These are phyloP conservation scores for Halophytophthora batemanensis DNA, from an alignment of 352 stramenopile species.

Conservation along the genomic window DNA sequence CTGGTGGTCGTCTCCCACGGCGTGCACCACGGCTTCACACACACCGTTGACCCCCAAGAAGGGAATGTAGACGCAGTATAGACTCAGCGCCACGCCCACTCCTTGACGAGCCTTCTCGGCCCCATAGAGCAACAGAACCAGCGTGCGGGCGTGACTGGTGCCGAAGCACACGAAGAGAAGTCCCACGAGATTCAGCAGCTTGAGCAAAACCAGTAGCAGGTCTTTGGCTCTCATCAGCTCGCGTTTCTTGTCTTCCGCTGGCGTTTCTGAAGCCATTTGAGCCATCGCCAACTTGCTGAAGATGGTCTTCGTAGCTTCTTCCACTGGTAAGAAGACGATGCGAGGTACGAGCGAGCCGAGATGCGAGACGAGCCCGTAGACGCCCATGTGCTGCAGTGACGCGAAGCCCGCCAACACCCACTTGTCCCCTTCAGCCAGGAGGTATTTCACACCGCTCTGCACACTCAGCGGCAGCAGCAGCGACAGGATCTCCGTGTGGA, in stretches of 20 bases:
- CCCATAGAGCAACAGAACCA: slow-evolving; percentile 81
- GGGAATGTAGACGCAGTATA: slow-evolving; percentile 94
- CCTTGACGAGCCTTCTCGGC: slow-evolving; percentile 58
- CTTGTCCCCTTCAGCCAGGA: slow-evolving; percentile 96
- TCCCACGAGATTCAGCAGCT: slow-evolving; percentile 80
- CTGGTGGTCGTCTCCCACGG: slow-evolving; percentile 60
- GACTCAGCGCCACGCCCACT: slow-evolving; percentile 49
- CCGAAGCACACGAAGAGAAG: slow-evolving; percentile 86
- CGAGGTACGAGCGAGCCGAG: slow-evolving; percentile 94
- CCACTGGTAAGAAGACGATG: slow-evolving; percentile 94
- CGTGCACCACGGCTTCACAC: slow-evolving; percentile 96
- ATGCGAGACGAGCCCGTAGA: slow-evolving; percentile 96
- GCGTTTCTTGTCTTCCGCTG: slow-evolving; percentile 21
- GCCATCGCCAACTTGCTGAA: slow-evolving; percentile 88
- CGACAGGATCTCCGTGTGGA: slow-evolving; percentile 56
- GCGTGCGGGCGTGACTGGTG: slow-evolving; percentile 71
- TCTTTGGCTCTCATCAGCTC: slow-evolving; percentile 30
- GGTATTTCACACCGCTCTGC: slow-evolving; percentile 96
- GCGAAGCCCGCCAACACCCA: slow-evolving; percentile 92
- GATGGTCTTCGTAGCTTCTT: slow-evolving; percentile 95
- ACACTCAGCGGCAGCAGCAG: slow-evolving; percentile 78
- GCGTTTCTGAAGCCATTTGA: slow-evolving; percentile 14
- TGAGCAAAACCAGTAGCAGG: slow-evolving; percentile 77
- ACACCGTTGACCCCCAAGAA: slow-evolving; percentile 95
- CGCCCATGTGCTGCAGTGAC: slow-evolving; percentile 91